Evolutionary conservation across 2,329 filamentous ascomycete genomes (phyloP).

Genomic region (Herpomyces periplanetae): DNA sequence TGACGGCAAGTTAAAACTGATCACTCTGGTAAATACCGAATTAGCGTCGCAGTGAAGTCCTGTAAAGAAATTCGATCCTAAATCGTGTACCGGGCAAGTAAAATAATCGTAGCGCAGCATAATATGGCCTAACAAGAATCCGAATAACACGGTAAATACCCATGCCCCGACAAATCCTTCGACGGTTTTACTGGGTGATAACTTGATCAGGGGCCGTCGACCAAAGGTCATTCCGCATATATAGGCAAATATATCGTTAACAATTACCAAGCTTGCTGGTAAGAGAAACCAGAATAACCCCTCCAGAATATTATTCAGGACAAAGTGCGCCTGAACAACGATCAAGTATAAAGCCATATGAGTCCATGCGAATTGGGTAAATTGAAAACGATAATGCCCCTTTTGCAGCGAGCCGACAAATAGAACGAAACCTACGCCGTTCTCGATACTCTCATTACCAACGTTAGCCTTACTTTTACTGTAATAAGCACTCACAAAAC

Average conservation of each 20-base stretch:
- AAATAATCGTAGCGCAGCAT: slow-evolving; percentile 82
- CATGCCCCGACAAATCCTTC: slow-evolving; percentile 89
- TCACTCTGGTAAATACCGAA: slow-evolving; percentile 52
- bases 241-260: slow-evolving; percentile 94
- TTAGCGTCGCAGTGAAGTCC: slow-evolving; percentile 68
- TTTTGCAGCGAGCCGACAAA: slow-evolving; percentile 82
- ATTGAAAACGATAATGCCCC: slow-evolving; percentile 89
- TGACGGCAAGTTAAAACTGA: slow-evolving; percentile 30
- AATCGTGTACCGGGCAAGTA: slow-evolving; percentile 35
- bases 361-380: slow-evolving; percentile 96
- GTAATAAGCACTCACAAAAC: neutral
- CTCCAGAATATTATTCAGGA: slow-evolving; percentile 99
- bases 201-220: slow-evolving; percentile 75
- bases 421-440: slow-evolving; percentile 82
- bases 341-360: slow-evolving; percentile 97
- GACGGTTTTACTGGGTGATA: slow-evolving; percentile 95
- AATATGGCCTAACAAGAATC: slow-evolving; percentile 37
- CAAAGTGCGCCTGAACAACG: slow-evolving; percentile 86
- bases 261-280: slow-evolving; percentile 72
- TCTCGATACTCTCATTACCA: too few relatives aligned
- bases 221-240: slow-evolving; percentile 91
- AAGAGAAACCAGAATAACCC: slow-evolving; percentile 99
- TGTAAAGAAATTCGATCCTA: slow-evolving; percentile 4
- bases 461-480: slow-evolving; percentile 6
- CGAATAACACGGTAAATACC: slow-evolving; percentile 71